Percentiles rank a stretch among this genome's conserved stretches.
phyloP scores from a whole-genome alignment of 2,329 filamentous ascomycete genomes.

The Calonectria leucothoes region DNA sequence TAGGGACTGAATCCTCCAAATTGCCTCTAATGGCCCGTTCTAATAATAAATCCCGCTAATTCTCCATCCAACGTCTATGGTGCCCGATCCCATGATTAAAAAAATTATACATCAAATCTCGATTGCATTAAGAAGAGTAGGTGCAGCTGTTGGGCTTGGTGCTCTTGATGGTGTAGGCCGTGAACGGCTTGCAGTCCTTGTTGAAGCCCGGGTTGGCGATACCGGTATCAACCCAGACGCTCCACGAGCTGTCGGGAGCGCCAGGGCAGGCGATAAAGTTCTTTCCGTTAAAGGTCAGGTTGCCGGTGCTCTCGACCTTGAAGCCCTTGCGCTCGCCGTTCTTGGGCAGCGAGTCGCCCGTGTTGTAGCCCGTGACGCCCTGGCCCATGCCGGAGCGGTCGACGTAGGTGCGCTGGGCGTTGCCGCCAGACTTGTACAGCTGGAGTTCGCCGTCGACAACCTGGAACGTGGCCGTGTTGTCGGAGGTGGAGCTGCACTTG shows the following conservation, averaged over 20 bases:
- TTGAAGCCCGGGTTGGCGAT: conserved; percentile 49
- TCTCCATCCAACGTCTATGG: neutral
- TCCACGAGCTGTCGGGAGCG: conserved; percentile 53
- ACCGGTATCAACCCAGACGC: conserved; percentile 50
- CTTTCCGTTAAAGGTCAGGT: conserved; percentile 59
- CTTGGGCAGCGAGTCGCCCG: conserved; percentile 49
- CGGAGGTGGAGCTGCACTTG: conserved; percentile 56
- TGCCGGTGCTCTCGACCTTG: conserved; percentile 52
- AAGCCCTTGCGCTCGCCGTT: conserved; percentile 62
- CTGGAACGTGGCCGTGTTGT: conserved; percentile 61
- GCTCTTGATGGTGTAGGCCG: conserved; percentile 43
- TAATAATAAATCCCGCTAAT: neutral
- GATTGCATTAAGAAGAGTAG: conserved; percentile 41
- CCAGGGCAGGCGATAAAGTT: conserved; percentile 66
- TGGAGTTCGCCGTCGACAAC: conserved; percentile 57
- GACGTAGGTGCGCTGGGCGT: conserved; percentile 61
- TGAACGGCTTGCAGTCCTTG: conserved; percentile 51
- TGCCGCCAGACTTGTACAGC: conserved; percentile 55
- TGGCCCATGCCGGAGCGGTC: conserved; percentile 71
- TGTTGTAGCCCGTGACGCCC: conserved; percentile 65
- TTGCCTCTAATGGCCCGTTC: neutral
- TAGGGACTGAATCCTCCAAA: neutral
- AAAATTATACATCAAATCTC: too few relatives aligned
- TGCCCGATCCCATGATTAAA: neutral
- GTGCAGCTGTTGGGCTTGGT: conserved; percentile 49